phyloP scores from a whole-genome alignment of 768 basidiomycete species.

The Mycena latifolia region DNA sequence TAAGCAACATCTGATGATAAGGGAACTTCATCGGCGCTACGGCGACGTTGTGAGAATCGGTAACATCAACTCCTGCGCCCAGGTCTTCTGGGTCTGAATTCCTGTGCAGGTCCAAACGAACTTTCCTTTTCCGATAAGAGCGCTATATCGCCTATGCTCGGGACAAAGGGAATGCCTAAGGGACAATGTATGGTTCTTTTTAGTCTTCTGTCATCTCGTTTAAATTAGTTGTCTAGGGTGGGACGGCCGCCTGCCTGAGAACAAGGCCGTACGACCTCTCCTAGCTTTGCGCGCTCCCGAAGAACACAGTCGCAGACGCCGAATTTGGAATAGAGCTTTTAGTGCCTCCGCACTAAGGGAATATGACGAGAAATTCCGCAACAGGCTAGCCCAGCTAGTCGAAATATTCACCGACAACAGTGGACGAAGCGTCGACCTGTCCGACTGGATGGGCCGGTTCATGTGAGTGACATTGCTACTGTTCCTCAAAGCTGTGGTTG shows the following conservation, averaged over 20 bases:
- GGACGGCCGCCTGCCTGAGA: constrained; percentile 22
- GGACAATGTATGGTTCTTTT: constrained; percentile 5
- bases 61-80: constrained; percentile 14
- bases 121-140: constrained; percentile 21
- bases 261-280: constrained; percentile 17
- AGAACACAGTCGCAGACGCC: constrained; percentile 17
- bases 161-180: constrained; percentile 26
- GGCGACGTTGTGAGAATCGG: constrained; percentile 52
- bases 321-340: constrained; percentile 26
- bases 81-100: neutral
- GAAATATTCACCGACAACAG: constrained; percentile 20
- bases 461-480: constrained; percentile 5
- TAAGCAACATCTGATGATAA: constrained; percentile 41
- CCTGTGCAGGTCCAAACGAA: constrained; percentile 26
- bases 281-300: constrained; percentile 16
- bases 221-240: constrained; percentile 17
- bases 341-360: constrained; percentile 18
- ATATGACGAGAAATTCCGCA: constrained; percentile 10
- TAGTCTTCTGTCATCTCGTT: neutral
- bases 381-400: constrained; percentile 19
- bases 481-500: neutral
- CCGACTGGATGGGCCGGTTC: constrained; percentile 16
- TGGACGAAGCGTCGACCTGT: constrained; percentile 20
- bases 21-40: constrained; percentile 46
- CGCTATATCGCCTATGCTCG: constrained; percentile 22